Conservation (phyloP, 2,329 filamentous ascomycete species). For the Alternaria atra region DNA sequence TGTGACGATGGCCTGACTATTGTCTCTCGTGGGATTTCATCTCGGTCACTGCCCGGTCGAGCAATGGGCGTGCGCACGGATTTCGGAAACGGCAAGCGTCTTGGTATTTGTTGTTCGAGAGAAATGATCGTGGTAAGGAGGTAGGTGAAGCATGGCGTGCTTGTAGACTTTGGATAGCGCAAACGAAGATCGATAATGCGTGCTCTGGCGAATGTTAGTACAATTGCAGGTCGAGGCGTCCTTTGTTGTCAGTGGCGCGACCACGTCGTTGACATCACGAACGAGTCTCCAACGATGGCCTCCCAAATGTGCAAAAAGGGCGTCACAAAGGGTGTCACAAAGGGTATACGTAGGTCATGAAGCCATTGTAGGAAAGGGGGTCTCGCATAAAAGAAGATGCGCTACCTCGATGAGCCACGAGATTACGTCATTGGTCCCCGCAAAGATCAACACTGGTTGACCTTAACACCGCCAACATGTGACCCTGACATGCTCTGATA, state of each 20-base stretch:
- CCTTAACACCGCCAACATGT: background rate
- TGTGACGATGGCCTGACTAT: background rate
- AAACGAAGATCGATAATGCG: conserved; percentile 14
- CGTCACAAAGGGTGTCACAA: background rate
- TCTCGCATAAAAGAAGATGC: background rate
- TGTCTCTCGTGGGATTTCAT: conserved; percentile 1
- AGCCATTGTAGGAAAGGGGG: background rate
- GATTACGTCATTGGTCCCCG: background rate
- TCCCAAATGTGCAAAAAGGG: background rate
- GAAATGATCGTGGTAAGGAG: background rate
- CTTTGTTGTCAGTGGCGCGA: background rate
- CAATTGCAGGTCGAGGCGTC: background rate
- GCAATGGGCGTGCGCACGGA: background rate
- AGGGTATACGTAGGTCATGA: background rate
- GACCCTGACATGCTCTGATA: background rate
- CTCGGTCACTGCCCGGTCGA: background rate
- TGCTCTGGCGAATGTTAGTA: conserved; percentile 13
- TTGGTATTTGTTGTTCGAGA: background rate
- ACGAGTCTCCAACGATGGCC: background rate
- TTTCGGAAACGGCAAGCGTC: background rate
- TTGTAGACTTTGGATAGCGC: conserved; percentile 11
- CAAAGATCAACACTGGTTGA: background rate
- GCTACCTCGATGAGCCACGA: background rate
- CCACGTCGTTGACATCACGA: background rate
- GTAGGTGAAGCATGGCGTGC: background rate